Evolutionary conservation across 2,329 filamentous ascomycete species (phyloP), one percentile per base, ranked within the genome.

Genomic region (Alternaria sp.): DNA sequence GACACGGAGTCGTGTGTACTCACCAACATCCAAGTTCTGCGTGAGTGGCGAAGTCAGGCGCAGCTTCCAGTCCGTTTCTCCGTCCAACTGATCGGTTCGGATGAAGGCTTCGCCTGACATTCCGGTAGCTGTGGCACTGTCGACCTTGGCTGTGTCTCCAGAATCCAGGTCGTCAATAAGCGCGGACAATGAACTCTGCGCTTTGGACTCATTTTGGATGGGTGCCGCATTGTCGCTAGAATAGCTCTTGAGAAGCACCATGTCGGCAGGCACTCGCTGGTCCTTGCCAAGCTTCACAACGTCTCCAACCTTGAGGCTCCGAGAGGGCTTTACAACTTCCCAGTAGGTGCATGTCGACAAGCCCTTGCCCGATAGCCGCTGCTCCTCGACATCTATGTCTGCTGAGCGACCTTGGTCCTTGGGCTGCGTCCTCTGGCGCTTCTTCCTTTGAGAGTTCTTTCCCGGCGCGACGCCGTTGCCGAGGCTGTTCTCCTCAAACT

Each of bases 1-100:
- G 48, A 99, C 86, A 41, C 81, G 82, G 10, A 90, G 75, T 34
- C 85, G 81, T 3, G 81, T 80, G 53, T 97, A 88, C 65, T 97
- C 91, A 44, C 86, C 85, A 1, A 88, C 80, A 0, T 88, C 79
- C 21, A 99, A 81, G n/a, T 82, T 85, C 72, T 99, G 95, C 0
- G 93, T 94, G 26, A 98, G 79, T 0, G 91, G 87, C 11, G 93
- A 95, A 1, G 95, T 93, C 34, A 98, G 79, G 29, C 96, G 89
- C 56, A 99, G 82, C 79, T 99, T 99, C 96, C 95, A 99, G 73
- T 99, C 95, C 0, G 95, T 99, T 80, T 99, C 95, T 68, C 95
- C 95, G 72, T 99, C 95, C 9, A 99, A 84, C 74, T 99, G 95
- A 77, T 99, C 95, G 2, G 96, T 99, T 60, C 95, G 87, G 72